These are phyloP conservation scores for Vitis amurensis DNA, from an alignment of 164 flowering plant genomes.

Conservation along the genomic window DNA sequence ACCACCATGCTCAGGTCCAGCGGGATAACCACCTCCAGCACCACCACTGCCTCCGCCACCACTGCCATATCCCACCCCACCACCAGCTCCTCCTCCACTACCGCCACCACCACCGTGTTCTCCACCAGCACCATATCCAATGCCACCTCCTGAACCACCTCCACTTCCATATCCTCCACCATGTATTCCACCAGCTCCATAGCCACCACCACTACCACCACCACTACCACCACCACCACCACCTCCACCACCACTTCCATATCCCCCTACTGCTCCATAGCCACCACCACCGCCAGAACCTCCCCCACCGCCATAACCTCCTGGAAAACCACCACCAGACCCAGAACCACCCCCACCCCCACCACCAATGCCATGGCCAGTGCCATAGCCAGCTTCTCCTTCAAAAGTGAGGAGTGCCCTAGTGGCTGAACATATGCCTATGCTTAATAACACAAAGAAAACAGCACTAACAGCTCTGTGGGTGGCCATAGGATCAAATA, in stretches of 20 bases:
- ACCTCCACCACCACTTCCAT: slow-evolving; percentile 2
- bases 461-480: slow-evolving; percentile 10
- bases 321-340: not conserved
- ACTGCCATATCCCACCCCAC: slow-evolving; percentile 1
- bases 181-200: slow-evolving; percentile 1
- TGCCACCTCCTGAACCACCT: slow-evolving; percentile 10
- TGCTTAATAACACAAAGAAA: slow-evolving; percentile 22
- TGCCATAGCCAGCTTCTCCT: not conserved
- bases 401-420: slow-evolving; percentile 28
- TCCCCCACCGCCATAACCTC: slow-evolving; percentile 7
- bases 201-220: slow-evolving; percentile 14
- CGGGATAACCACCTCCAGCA: not conserved
- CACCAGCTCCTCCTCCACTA: slow-evolving; percentile 11
- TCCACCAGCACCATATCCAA: slow-evolving; percentile 11
- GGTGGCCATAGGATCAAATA: slow-evolving; percentile 17
- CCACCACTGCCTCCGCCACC: slow-evolving; percentile 11
- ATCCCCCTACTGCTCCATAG: slow-evolving; percentile 1
- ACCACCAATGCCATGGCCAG: too few relatives aligned
- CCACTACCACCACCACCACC: slow-evolving; percentile 18
- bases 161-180: slow-evolving; percentile 10
- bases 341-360: too few relatives aligned
- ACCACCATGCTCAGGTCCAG: slow-evolving; percentile 1
- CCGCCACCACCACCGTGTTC: slow-evolving; percentile 4
- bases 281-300: slow-evolving; percentile 9
- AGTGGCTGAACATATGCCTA: slow-evolving; percentile 29